These are phyloP conservation scores for Filosporella fistucella DNA, from an alignment of 495 filamentous ascomycete species.

Conservation along the genomic window DNA sequence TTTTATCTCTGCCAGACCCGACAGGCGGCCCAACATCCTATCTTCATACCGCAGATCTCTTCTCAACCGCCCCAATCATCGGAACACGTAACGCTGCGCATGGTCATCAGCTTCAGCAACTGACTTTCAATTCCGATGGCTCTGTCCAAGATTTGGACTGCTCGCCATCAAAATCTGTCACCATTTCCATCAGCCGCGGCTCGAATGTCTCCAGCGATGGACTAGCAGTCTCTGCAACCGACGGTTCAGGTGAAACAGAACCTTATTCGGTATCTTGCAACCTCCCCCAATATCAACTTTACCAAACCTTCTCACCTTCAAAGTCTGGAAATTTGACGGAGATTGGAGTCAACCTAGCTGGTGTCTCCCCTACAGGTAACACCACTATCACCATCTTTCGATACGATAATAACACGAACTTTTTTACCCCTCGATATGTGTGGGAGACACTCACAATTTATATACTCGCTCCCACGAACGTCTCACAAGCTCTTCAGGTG, in stretches of 20 bases:
- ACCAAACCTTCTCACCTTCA: constrained; percentile 15
- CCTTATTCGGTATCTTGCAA: constrained; percentile 3
- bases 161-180: constrained; percentile 3
- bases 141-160: constrained; percentile 6
- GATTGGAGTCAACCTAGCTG: constrained; percentile 13
- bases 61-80: constrained; percentile 7
- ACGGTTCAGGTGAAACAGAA: constrained; percentile 1
- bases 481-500: constrained; percentile 8
- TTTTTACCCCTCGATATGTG: constrained; percentile 14
- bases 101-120: constrained; percentile 14
- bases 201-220: neutral
- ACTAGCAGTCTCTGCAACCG: constrained; percentile 4
- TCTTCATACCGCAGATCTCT: constrained; percentile 15
- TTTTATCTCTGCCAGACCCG: constrained; percentile 6
- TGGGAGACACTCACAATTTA: constrained; percentile 15
- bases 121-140: constrained; percentile 9
- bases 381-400: constrained; percentile 16
- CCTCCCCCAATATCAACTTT: constrained; percentile 16
- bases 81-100: constrained; percentile 11
- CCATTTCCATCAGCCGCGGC: constrained; percentile 2
- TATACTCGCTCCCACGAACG: neutral
- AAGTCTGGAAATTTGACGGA: constrained; percentile 7
- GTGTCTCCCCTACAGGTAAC: constrained; percentile 5
- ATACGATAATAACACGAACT: constrained; percentile 12
- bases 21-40: constrained; percentile 5